Evolutionary conservation across 345 rosid species (phyloP).

Genomic region (Salix viminalis): DNA sequence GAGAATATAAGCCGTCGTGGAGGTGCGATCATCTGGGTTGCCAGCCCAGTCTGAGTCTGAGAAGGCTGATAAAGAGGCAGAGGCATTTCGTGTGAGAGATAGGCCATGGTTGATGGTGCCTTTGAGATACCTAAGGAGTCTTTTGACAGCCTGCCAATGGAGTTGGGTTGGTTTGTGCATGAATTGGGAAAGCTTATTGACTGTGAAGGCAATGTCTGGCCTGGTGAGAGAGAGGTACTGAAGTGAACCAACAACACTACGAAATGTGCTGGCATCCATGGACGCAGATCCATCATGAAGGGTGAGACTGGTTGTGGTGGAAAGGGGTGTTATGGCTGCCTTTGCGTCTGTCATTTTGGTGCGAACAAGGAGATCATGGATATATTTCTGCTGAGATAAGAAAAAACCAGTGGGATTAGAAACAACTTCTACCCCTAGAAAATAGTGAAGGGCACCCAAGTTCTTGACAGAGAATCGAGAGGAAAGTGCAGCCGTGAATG

Average conservation of each 20-base stretch:
- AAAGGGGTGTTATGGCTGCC: fast-evolving
- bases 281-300: fast-evolving
- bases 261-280: too few species aligned
- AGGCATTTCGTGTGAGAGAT: too few species aligned
- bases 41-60: too few species aligned
- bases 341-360: not conserved
- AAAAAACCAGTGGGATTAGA: fast-evolving
- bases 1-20: too few species aligned
- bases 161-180: too few species aligned
- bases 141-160: not conserved
- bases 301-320: fast-evolving
- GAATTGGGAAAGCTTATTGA: too few species aligned
- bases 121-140: too few species aligned
- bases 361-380: not conserved
- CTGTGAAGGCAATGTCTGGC: too few species aligned
- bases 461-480: not conserved
- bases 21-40: too few species aligned
- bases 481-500: fast-evolving
- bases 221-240: too few species aligned
- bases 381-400: not conserved
- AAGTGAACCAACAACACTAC: not conserved
- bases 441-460: not conserved
- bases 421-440: not conserved
- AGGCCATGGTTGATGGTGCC: too few species aligned
- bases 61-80: too few species aligned